Evolutionary conservation across 495 filamentous ascomycete genomes (phyloP).

Genomic region (Tuber brumale): DNA sequence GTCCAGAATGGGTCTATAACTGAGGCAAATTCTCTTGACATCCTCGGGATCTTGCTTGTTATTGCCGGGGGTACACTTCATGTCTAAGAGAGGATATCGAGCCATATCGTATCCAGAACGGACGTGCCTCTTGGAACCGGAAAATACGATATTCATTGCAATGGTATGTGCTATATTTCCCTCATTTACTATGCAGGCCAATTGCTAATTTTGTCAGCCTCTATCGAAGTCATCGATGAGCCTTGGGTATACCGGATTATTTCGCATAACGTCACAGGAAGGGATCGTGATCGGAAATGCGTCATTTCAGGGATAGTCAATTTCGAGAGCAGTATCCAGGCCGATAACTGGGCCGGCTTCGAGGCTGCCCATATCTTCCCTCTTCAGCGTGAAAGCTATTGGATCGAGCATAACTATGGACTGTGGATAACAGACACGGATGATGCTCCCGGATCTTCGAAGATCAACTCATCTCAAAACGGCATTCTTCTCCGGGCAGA

Average conservation of each 20-base stretch:
- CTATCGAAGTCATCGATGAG: constrained; percentile 7
- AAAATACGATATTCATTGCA: no score
- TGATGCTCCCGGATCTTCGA: constrained; percentile 6
- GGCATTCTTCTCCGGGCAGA: neutral
- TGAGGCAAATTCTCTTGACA: no score
- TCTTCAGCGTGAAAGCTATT: constrained; percentile 4
- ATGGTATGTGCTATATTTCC: neutral
- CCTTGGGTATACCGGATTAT: constrained; percentile 15
- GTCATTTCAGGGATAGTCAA: constrained; percentile 15
- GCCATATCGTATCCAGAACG: no score
- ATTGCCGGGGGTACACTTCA: no score
- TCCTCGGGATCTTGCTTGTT: no score
- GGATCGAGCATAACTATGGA: neutral
- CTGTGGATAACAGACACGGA: constrained; percentile 18
- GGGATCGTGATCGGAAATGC: constrained; percentile 8
- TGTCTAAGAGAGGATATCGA: no score
- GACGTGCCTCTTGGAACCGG: no score
- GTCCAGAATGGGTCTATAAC: no score
- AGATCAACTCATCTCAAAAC: constrained; percentile 1
- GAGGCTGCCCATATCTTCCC: constrained; percentile 14
- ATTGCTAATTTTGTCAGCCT: neutral
- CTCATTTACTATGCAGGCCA: neutral
- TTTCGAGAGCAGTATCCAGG: neutral
- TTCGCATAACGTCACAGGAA: neutral
- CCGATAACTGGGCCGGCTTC: constrained; percentile 8